Percentiles rank a stretch among this genome's conserved stretches.
Evolutionary conservation across 257 asterid genomes (phyloP).

Genomic region (Leonotis leonurus): DNA sequence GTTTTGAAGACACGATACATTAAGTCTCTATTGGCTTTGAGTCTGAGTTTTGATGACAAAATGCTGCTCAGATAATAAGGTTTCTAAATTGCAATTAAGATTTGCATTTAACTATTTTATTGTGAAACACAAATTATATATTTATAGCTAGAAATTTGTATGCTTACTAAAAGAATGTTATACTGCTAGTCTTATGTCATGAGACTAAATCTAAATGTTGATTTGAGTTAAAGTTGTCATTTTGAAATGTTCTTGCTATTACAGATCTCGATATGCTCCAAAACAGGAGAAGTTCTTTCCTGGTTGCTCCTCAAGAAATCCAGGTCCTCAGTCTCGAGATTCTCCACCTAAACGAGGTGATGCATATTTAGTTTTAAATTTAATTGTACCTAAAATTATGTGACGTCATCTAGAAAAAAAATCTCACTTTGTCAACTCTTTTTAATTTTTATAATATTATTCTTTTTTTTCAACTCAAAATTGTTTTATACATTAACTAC

Average conservation of each 20-base stretch:
- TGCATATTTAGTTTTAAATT: not conserved
- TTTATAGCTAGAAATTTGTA: too few relatives aligned
- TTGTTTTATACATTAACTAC: too few relatives aligned
- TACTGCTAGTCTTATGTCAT: too few relatives aligned
- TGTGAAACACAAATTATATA: not conserved
- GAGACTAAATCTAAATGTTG: not conserved
- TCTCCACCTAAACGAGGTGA: slow-evolving; percentile 95
- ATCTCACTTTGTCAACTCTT: too few relatives aligned
- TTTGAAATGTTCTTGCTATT: not conserved
- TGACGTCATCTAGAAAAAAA: not conserved
- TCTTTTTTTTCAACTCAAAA: too few relatives aligned
- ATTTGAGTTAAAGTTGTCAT: not conserved
- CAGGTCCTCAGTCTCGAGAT: slow-evolving; percentile 93
- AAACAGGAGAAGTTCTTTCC: slow-evolving; percentile 66
- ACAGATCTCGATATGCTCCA: slow-evolving; percentile 53
- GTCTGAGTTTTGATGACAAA: not conserved
- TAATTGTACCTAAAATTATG: not conserved
- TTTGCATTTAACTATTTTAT: not conserved
- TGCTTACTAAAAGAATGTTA: not conserved
- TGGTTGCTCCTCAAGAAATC: slow-evolving; percentile 59
- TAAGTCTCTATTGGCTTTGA: not conserved
- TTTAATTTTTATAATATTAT: too few relatives aligned
- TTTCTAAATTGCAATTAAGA: not conserved
- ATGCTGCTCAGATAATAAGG: not conserved
- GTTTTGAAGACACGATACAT: too few relatives aligned